Conservation (phyloP, 331 rosid genomes). For the Phaseolus coccineus region DNA sequence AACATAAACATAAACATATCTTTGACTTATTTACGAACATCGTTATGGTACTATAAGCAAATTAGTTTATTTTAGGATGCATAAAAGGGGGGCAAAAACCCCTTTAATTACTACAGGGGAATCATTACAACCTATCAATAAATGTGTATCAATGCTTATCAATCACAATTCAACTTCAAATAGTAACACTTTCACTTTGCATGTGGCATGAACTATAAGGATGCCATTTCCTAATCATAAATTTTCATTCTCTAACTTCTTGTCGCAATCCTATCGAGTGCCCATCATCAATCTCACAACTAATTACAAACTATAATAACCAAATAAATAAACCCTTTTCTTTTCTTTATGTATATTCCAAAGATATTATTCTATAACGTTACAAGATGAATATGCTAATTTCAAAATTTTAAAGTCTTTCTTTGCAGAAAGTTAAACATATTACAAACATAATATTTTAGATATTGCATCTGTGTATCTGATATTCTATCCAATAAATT, state of each 20-base stretch:
- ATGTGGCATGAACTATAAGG: conserved; percentile 14
- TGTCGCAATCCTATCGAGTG: no score
- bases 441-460: neutral
- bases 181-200: conserved; percentile 39
- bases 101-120: conserved; percentile 51
- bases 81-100: conserved; percentile 45
- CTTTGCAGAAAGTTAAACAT: neutral
- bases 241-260: neutral
- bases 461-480: no score
- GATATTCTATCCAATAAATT: no score
- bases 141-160: conserved; percentile 11
- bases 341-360: no score
- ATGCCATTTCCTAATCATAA: neutral
- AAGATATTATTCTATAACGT: no score
- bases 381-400: no score
- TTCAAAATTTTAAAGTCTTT: neutral
- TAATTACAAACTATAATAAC: no score
- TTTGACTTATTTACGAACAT: no score
- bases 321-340: no score
- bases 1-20: no score
- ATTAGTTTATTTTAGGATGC: conserved; percentile 59
- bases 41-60: conserved; percentile 32
- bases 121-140: conserved; percentile 53
- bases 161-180: conserved; percentile 51
- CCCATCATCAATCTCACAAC: no score